phyloP scores from a whole-genome alignment of 1,284 basidiomycete genomes.

The Ceratobasidium sp. region DNA sequence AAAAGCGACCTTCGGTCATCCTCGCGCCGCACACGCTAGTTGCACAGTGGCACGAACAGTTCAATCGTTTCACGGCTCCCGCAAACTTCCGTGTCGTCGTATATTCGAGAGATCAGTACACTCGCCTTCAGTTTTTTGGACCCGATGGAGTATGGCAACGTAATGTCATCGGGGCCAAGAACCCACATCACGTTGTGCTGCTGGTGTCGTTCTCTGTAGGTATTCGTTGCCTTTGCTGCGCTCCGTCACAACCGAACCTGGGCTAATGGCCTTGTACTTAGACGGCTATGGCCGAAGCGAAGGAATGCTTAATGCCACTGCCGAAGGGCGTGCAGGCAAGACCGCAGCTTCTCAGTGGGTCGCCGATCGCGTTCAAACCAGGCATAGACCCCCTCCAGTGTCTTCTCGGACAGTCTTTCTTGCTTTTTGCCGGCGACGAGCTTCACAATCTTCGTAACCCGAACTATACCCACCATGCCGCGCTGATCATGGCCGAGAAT shows the following conservation, averaged over 20 bases:
- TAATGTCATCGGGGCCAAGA: neutral
- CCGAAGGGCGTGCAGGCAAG: neutral
- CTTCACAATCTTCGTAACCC: slow-evolving; percentile 16
- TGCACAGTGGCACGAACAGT: neutral
- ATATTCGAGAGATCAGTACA: neutral
- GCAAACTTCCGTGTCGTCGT: neutral
- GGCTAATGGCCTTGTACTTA: no score
- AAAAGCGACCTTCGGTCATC: neutral
- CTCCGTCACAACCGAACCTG: no score
- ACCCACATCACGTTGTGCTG: neutral
- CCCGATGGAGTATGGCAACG: neutral
- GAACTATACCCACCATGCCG: neutral
- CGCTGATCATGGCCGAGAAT: neutral
- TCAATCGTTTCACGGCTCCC: neutral
- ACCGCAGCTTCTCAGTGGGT: neutral
- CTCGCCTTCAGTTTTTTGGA: neutral
- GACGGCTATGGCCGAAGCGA: neutral
- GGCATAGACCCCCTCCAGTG: neutral
- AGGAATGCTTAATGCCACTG: neutral
- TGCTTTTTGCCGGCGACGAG: slow-evolving; percentile 2
- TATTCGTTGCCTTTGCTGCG: neutral
- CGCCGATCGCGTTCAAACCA: neutral
- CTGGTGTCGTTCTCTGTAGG: neutral
- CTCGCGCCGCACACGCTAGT: neutral
- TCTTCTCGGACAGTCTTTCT: neutral